phyloP scores from a whole-genome alignment of 306 rosid genomes.

The Prinsepia uniflora region DNA sequence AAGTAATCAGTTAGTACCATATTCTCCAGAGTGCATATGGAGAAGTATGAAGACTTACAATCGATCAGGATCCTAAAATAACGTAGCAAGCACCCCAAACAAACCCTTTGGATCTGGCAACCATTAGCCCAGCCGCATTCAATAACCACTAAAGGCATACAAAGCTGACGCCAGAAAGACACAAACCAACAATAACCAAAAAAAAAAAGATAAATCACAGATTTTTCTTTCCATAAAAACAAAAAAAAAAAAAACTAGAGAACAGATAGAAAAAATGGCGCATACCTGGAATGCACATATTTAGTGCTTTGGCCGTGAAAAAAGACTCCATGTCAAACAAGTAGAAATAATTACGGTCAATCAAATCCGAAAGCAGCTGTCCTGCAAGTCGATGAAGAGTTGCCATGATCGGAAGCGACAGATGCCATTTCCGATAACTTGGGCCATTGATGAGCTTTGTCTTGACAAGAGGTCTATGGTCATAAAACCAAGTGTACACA shows the following conservation, averaged over 20 bases:
- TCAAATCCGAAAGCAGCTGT: slow-evolving; percentile 89
- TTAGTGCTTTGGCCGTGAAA: slow-evolving; percentile 94
- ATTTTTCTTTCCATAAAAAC: neutral
- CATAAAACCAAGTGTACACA: slow-evolving; percentile 94
- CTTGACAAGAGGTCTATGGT: slow-evolving; percentile 94
- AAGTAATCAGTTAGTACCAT: neutral
- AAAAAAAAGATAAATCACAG: neutral
- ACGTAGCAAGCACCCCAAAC: neutral
- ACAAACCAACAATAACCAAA: neutral
- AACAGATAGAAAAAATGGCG: slow-evolving; percentile 7
- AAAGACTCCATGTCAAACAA: slow-evolving; percentile 99
- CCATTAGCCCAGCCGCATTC: neutral
- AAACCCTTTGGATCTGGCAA: neutral
- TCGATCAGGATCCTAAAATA: neutral
- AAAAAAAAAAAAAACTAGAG: neutral
- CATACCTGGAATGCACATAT: slow-evolving; percentile 98
- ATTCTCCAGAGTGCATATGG: neutral
- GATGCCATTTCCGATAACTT: slow-evolving; percentile 98
- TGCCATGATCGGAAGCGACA: slow-evolving; percentile 98
- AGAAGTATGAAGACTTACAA: neutral
- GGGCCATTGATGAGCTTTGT: slow-evolving; percentile 98
- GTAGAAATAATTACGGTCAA: slow-evolving; percentile 94
- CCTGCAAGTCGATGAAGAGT: slow-evolving; percentile 98
- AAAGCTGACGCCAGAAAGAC: neutral
- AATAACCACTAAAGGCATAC: neutral